Conservation (phyloP, 805 yeast genomes). For the Wickerhamomyces pijperi region DNA sequence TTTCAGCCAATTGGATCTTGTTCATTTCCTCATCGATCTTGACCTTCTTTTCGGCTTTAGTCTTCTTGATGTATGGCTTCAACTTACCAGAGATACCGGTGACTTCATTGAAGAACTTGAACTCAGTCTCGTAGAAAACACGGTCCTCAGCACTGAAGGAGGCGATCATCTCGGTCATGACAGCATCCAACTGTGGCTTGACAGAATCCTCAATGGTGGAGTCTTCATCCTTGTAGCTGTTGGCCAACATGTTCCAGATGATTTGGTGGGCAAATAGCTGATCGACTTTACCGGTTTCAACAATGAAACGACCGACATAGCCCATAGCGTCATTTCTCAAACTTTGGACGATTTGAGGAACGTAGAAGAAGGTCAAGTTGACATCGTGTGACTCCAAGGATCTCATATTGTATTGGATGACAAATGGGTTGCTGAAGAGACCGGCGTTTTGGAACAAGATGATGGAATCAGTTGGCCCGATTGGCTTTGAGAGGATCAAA, state of each 20-base stretch:
- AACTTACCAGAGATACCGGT: slow-evolving; percentile 90
- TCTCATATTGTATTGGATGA: slow-evolving; percentile 82
- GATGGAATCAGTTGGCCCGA: slow-evolving; percentile 77
- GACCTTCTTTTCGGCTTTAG: slow-evolving; percentile 91
- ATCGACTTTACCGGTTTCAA: slow-evolving; percentile 86
- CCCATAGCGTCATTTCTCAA: slow-evolving; percentile 76
- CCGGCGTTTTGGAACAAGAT: slow-evolving; percentile 70
- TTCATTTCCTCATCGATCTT: slow-evolving; percentile 96
- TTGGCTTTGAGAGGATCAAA: slow-evolving; percentile 29
- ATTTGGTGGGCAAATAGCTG: slow-evolving; percentile 94
- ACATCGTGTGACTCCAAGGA: slow-evolving; percentile 83
- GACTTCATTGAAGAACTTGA: slow-evolving; percentile 80
- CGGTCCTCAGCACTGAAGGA: slow-evolving; percentile 52
- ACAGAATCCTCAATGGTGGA: slow-evolving; percentile 66
- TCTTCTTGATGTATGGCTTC: slow-evolving; percentile 86
- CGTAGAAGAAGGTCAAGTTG: slow-evolving; percentile 85
- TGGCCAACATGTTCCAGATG: slow-evolving; percentile 96
- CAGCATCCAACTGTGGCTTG: slow-evolving; percentile 73
- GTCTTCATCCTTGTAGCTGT: slow-evolving; percentile 84
- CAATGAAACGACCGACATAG: slow-evolving; percentile 76
- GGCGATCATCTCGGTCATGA: slow-evolving; percentile 51
- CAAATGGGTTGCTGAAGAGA: slow-evolving; percentile 44
- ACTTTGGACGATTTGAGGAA: slow-evolving; percentile 94
- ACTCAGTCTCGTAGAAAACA: slow-evolving; percentile 69
- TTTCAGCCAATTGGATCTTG: slow-evolving; percentile 57